These are phyloP conservation scores for Geum urbanum DNA, from an alignment of 306 rosid genomes.

Conservation along the genomic window DNA sequence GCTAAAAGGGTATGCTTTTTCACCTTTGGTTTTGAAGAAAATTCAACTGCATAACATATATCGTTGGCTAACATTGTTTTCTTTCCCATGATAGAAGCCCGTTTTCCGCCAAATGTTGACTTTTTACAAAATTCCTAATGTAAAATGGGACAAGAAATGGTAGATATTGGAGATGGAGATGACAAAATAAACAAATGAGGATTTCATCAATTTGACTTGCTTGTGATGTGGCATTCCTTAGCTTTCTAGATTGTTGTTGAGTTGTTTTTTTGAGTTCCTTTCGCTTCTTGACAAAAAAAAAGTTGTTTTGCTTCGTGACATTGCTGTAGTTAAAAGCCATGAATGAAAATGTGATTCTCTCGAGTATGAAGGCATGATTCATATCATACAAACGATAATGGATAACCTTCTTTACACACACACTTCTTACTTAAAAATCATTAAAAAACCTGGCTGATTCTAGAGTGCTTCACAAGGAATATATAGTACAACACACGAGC, in stretches of 20 bases:
- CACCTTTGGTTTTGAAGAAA: too few relatives aligned
- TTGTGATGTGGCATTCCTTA: too few relatives aligned
- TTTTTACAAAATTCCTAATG: too few relatives aligned
- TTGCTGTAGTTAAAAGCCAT: not conserved
- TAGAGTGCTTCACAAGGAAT: constrained; percentile 3
- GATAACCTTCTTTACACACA: not conserved
- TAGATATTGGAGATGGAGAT: too few relatives aligned
- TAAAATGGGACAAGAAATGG: too few relatives aligned
- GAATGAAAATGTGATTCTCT: not conserved
- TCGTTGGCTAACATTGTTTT: too few relatives aligned
- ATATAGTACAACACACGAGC: not conserved
- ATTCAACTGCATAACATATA: too few relatives aligned
- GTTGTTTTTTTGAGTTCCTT: not conserved
- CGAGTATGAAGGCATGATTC: not conserved
- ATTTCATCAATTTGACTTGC: too few relatives aligned
- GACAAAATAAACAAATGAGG: too few relatives aligned
- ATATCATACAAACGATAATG: constrained; percentile 3
- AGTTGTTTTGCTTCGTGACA: not conserved
- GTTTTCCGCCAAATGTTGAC: too few relatives aligned
- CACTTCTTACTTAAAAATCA: not conserved
- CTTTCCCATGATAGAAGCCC: too few relatives aligned
- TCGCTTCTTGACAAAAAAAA: not conserved
- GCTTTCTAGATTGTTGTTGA: not conserved
- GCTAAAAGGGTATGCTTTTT: too few relatives aligned
- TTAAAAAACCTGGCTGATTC: not conserved